Evolutionary conservation across 257 asterid genomes (phyloP).

Genomic region (Solanum tarijense): DNA sequence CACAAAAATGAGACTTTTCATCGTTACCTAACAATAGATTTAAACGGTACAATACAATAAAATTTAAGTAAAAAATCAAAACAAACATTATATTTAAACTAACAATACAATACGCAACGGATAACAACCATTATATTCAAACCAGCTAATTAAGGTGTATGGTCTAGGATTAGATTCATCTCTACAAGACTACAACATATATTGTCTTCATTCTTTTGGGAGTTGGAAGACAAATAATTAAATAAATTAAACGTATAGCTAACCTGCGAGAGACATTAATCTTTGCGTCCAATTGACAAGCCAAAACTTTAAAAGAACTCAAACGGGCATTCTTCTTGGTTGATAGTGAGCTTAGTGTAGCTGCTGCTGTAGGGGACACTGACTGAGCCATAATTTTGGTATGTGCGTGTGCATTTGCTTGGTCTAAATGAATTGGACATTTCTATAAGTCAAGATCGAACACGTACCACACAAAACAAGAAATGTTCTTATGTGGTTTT

Average conservation of each 20-base stretch:
- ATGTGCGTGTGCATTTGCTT: background rate
- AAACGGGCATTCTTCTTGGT: slow-evolving; percentile 17
- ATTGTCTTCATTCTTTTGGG: too few relatives aligned
- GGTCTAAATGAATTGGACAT: slow-evolving; percentile 16
- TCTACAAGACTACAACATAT: too few relatives aligned
- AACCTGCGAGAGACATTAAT: slow-evolving; percentile 42
- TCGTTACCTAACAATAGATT: too few relatives aligned
- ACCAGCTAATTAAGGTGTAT: too few relatives aligned
- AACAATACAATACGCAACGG: too few relatives aligned
- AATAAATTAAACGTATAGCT: background rate
- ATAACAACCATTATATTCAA: too few relatives aligned
- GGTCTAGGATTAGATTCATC: too few relatives aligned
- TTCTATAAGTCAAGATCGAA: slow-evolving; percentile 7
- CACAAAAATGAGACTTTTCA: too few relatives aligned
- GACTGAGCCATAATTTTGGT: slow-evolving; percentile 34
- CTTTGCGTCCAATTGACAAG: slow-evolving; percentile 11
- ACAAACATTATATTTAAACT: too few relatives aligned
- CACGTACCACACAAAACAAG: background rate
- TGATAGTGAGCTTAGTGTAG: slow-evolving; percentile 20
- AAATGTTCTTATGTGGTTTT: slow-evolving; percentile 1
- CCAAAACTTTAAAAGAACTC: slow-evolving; percentile 3
- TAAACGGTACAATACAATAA: too few relatives aligned
- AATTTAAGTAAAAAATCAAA: too few relatives aligned
- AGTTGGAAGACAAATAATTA: too few relatives aligned
- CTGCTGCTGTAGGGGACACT: slow-evolving; percentile 24